A percentile compares a stretch with the other conserved stretches of the same genome.
Evolutionary conservation across 2,329 filamentous ascomycete species (phyloP).

Genomic region (Botryosphaeria dothidea): DNA sequence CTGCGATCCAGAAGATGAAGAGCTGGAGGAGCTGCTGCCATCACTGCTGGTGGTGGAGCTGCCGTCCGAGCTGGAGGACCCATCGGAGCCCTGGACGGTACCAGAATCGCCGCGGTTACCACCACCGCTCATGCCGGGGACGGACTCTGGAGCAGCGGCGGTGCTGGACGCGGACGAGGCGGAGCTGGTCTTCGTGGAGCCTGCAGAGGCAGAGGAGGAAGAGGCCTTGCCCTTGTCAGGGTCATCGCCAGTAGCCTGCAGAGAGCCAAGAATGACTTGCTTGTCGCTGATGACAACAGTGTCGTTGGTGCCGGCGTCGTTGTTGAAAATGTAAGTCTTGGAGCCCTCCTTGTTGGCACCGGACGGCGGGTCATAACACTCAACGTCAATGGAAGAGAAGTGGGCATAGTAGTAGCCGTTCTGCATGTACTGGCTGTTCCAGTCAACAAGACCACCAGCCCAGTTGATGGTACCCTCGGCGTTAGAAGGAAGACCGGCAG

Average conservation of each 20-base stretch:
- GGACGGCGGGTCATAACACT: constrained; percentile 83
- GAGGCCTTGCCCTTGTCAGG: constrained; percentile 39
- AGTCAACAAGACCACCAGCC: constrained; percentile 89
- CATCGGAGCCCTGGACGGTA: constrained; percentile 20
- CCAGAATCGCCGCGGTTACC: constrained; percentile 43
- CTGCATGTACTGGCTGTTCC: constrained; percentile 79
- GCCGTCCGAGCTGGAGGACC: constrained; percentile 7
- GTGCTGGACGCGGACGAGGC: constrained; percentile 18
- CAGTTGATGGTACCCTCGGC: constrained; percentile 82
- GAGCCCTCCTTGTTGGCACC: constrained; percentile 61
- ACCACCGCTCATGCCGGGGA: constrained; percentile 58
- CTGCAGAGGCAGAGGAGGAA: constrained; percentile 25
- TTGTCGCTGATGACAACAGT: constrained; percentile 76
- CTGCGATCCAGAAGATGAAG: constrained; percentile 22
- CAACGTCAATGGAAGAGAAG: constrained; percentile 73
- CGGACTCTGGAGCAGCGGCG: constrained; percentile 41
- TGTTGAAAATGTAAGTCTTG: constrained; percentile 73
- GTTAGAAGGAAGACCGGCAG: constrained; percentile 78
- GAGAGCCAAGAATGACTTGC: constrained; percentile 72
- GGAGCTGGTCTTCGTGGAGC: constrained; percentile 25
- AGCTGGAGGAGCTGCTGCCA: constrained; percentile 24
- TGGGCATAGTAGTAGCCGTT: constrained; percentile 88
- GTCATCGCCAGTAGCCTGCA: constrained; percentile 72
- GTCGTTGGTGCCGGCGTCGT: constrained; percentile 67
- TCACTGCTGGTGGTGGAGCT: constrained; percentile 22